Percentiles rank a stretch among this genome's conserved stretches.
These are phyloP conservation scores for Fusarium mangiferae DNA, from an alignment of 2,329 filamentous ascomycete genomes.

Conservation along the genomic window DNA sequence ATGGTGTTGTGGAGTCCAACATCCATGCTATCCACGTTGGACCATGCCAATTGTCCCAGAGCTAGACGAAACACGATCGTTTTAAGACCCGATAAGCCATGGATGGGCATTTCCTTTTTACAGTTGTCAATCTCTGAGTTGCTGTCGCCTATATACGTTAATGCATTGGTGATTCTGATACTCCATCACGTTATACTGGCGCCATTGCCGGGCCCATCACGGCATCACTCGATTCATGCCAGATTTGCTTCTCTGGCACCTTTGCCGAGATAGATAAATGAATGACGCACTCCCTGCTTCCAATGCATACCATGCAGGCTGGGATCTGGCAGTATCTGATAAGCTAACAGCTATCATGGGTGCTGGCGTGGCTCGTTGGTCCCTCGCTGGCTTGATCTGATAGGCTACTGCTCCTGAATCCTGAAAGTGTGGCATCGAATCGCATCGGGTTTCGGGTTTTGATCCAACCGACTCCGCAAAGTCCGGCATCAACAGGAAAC, in stretches of 20 bases:
- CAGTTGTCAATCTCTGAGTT: conserved; percentile 11
- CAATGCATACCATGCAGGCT: conserved; percentile 21
- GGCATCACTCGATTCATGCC: background rate
- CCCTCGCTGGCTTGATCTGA: conserved; percentile 5
- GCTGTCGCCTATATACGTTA: background rate
- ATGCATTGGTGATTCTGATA: background rate
- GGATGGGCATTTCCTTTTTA: background rate
- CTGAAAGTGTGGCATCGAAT: conserved; percentile 5
- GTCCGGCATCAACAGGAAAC: conserved; percentile 13
- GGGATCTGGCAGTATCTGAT: conserved; percentile 35
- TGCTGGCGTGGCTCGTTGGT: conserved; percentile 23
- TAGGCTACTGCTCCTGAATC: background rate
- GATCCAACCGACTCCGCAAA: conserved; percentile 22
- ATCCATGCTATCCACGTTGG: conserved; percentile 8
- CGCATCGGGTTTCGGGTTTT: conserved; percentile 19
- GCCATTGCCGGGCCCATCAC: conserved; percentile 1
- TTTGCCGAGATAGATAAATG: conserved; percentile 21
- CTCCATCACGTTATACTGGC: background rate
- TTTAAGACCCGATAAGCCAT: background rate
- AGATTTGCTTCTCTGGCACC: conserved; percentile 1
- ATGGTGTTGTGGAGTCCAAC: conserved; percentile 34
- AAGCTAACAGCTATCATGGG: conserved; percentile 29
- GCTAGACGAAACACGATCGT: conserved; percentile 26
- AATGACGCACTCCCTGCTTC: conserved; percentile 30
- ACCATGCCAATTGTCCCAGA: background rate